Conservation (phyloP, 768 basidiomycete species). For the Trametes maxima region DNA sequence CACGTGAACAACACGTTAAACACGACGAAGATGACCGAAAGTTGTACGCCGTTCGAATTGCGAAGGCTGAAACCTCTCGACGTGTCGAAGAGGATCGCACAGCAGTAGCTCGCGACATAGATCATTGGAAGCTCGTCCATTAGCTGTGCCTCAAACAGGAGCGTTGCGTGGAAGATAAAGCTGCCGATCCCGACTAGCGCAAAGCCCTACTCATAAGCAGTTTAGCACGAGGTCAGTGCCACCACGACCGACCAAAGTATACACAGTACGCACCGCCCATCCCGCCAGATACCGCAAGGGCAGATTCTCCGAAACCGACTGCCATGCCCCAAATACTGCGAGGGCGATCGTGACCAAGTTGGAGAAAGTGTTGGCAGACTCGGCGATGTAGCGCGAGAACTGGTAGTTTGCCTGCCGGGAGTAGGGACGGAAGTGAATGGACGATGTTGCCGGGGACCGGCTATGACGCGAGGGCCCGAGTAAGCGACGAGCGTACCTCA, state of each 20-base stretch:
- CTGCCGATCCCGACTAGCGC: conserved; percentile 75
- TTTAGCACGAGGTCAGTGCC: not conserved
- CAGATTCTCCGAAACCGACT: conserved; percentile 33
- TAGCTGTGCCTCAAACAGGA: conserved; percentile 75
- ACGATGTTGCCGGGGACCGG: not conserved
- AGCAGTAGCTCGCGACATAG: conserved; percentile 63
- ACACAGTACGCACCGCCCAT: conserved; percentile 31
- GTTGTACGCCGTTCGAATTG: conserved; percentile 42
- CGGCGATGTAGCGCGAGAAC: conserved; percentile 76
- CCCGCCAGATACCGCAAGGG: conserved; percentile 41
- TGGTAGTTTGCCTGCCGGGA: conserved; percentile 67
- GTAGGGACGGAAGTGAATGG: not conserved
- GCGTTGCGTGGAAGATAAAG: conserved; percentile 77
- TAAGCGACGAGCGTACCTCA: conserved; percentile 46
- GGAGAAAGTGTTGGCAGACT: conserved; percentile 72
- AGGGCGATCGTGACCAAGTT: conserved; percentile 48
- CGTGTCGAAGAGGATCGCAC: conserved; percentile 63
- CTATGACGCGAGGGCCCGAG: conserved; percentile 1
- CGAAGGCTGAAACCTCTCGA: conserved; percentile 50
- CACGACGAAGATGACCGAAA: conserved; percentile 38
- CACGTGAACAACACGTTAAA: conserved; percentile 68
- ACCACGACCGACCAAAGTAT: not conserved
- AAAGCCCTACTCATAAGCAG: conserved; percentile 50
- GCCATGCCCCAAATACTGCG: conserved; percentile 50
- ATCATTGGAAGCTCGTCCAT: conserved; percentile 87